These are phyloP conservation scores for Thermochaetoides thermophila DNA, from an alignment of 495 filamentous ascomycete genomes.

Conservation along the genomic window DNA sequence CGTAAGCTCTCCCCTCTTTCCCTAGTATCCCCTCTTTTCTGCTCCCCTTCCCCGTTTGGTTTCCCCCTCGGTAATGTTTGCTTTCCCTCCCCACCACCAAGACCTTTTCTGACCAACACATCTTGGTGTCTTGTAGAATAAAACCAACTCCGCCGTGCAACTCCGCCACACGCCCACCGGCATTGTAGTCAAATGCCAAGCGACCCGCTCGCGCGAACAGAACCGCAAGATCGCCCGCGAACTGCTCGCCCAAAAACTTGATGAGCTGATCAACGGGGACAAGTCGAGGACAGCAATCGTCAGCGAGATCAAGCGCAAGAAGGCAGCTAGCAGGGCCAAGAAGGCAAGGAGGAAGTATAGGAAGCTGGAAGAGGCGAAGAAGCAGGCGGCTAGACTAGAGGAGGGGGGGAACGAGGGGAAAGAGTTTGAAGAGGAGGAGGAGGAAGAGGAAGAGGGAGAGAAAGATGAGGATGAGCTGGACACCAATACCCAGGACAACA, in stretches of 20 bases:
- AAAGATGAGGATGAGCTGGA: not conserved
- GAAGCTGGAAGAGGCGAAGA: constrained; percentile 28
- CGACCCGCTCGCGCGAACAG: constrained; percentile 70
- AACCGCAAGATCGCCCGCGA: constrained; percentile 78
- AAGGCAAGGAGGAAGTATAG: constrained; percentile 36
- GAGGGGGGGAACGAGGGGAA: not conserved
- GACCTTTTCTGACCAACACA: not conserved
- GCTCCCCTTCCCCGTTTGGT: constrained; percentile 4
- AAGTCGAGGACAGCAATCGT: constrained; percentile 29
- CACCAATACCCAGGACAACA: not conserved
- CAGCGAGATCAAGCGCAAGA: constrained; percentile 29
- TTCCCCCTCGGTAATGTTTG: constrained; percentile 1
- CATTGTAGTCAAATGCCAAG: constrained; percentile 82
- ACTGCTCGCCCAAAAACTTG: constrained; percentile 62
- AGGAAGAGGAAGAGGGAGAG: constrained; percentile 3
- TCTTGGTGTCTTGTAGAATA: constrained; percentile 47
- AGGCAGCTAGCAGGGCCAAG: constrained; percentile 32
- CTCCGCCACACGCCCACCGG: constrained; percentile 80
- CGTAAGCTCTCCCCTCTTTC: constrained; percentile 20
- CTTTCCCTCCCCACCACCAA: constrained; percentile 1
- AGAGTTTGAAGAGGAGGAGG: constrained; percentile 6
- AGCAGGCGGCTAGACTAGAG: constrained; percentile 2
- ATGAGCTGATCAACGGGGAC: constrained; percentile 41
- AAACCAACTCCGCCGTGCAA: constrained; percentile 91
- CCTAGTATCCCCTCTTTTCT: not conserved